Base-by-base conservation (phyloP, 1,284 basidiomycete species). In the Inonotus obliquus region DNA sequence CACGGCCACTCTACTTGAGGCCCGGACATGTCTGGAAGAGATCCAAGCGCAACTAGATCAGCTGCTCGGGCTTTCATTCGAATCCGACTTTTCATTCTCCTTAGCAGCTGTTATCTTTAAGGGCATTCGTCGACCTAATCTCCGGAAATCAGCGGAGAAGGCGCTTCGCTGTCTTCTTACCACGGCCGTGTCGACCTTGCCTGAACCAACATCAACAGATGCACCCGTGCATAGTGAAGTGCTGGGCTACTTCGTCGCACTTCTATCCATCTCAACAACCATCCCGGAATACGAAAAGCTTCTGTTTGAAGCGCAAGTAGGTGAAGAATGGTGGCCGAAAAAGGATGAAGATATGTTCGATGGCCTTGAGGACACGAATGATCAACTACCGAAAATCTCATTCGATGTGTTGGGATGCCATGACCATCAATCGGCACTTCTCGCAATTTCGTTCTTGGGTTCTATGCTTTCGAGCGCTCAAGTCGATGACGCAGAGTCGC, bases 51-150 rank as follows among this genome's bases (percentile, higher is more conserved):
- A 92, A 71, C 78, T 94, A 39, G 92, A 94, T 67, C 80, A 86
- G 48, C 74, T 91, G 47, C 78, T 91, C 14, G 83, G 85, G 25
- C 74, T 96, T 29, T 91, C 89, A 1, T 94, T 94, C 74, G 87
- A 90, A 45, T 79, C 82, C 0, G 88, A 81, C 71, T 89, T 93
- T 72, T 90, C 89, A 13, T 92, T 95, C 72, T 87, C 91, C 5
- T 75, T 96, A 13, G 86, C 92, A 0, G 81, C 91, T 0, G 82
- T 92, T 65, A 83, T 96, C 60, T 92, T 93, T 81, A 94, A 94
- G 70, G 93, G 93, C 23, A 75, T 94, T 58, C 85, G 93, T 39
- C 85, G 89, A 68, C 79, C 83, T 3, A 77, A 79, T 2, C 80
- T 92, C 60, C 81, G 76, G 59, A 82, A 81, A 1, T 78, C 82